These are phyloP conservation scores for Fusarium burgessii DNA, from an alignment of 2,329 filamentous ascomycete genomes.

Conservation along the genomic window DNA sequence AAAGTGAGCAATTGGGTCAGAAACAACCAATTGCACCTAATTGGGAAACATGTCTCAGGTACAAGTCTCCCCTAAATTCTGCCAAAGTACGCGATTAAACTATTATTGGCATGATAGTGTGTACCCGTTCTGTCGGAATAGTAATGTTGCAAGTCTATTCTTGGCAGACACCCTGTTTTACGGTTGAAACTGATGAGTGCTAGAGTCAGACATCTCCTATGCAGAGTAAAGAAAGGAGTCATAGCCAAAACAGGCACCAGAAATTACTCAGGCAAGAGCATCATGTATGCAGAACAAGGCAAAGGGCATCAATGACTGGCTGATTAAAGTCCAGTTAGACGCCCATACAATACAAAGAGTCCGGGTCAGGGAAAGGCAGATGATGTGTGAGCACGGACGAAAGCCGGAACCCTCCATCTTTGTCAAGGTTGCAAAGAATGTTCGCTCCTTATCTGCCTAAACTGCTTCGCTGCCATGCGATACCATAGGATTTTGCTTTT, in stretches of 20 bases:
- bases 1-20: slow-evolving; percentile 9
- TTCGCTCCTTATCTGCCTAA: slow-evolving; percentile 31
- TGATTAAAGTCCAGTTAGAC: slow-evolving; percentile 4
- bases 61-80: slow-evolving; percentile 13
- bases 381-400: slow-evolving; percentile 18
- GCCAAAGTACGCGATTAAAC: not conserved
- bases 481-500: slow-evolving; percentile 2
- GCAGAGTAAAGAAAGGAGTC: slow-evolving; percentile 24
- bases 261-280: slow-evolving; percentile 14
- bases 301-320: slow-evolving; percentile 17
- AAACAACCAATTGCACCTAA: slow-evolving; percentile 26
- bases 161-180: slow-evolving; percentile 8
- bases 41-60: slow-evolving; percentile 40
- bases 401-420: slow-evolving; percentile 3
- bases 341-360: slow-evolving; percentile 5
- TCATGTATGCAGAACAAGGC: slow-evolving; percentile 15
- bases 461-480: not conserved
- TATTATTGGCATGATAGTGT: slow-evolving; percentile 2
- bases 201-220: not conserved
- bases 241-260: slow-evolving; percentile 34
- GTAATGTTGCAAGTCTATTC: slow-evolving; percentile 15
- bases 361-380: slow-evolving; percentile 12
- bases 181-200: slow-evolving; percentile 13
- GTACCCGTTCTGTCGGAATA: slow-evolving; percentile 16
- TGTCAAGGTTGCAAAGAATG: slow-evolving; percentile 5